Conservation (phyloP, 2,329 filamentous ascomycete genomes). For the Ilyonectria mors-panacis region DNA sequence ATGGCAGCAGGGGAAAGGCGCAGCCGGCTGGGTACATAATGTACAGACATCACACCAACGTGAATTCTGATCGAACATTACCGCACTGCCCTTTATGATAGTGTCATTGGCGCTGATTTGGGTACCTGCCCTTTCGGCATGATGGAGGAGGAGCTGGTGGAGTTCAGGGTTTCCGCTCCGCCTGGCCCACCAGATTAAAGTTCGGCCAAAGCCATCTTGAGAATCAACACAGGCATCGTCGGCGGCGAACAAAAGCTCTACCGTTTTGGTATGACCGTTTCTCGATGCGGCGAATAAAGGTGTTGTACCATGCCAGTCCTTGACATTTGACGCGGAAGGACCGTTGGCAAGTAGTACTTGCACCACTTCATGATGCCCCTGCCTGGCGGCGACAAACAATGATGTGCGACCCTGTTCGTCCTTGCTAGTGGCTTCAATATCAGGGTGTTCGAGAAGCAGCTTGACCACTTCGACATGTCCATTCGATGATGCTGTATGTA, state of each 20-base stretch:
- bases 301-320: not conserved
- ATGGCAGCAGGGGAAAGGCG: too few relatives aligned
- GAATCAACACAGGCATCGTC: not conserved
- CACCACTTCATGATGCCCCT: not conserved
- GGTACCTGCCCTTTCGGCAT: not conserved
- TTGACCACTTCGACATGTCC: too few relatives aligned
- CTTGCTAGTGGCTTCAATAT: not conserved
- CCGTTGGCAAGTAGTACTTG: not conserved
- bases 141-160: not conserved
- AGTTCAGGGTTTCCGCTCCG: not conserved
- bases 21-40: not conserved
- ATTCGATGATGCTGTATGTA: too few relatives aligned
- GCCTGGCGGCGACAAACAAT: not conserved
- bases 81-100: not conserved
- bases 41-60: not conserved
- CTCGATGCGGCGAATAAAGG: not conserved
- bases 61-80: not conserved
- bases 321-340: not conserved
- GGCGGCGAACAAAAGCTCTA: not conserved
- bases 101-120: not conserved
- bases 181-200: not conserved
- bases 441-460: not conserved
- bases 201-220: conserved; percentile 2
- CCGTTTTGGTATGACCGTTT: not conserved
- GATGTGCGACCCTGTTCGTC: not conserved